Conservation (phyloP, 2,329 filamentous ascomycete species). For the Monilinia vaccinii-corymbosi region DNA sequence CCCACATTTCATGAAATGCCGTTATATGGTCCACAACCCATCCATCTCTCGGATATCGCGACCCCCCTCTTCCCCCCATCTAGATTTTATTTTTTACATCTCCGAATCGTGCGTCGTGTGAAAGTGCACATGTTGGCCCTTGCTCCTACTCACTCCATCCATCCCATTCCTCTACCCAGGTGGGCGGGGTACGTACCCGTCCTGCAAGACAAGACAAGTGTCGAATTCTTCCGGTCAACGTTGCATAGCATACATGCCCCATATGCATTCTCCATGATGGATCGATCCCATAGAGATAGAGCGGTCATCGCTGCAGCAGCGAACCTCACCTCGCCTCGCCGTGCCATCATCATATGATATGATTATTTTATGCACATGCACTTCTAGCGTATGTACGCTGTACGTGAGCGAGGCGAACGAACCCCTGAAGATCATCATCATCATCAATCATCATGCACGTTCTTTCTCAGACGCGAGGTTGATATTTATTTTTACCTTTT, state of each 20-base stretch:
- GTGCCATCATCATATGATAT: no score
- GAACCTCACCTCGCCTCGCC: no score
- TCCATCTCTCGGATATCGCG: not conserved
- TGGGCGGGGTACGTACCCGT: not conserved
- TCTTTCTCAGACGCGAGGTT: no score
- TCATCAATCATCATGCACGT: no score
- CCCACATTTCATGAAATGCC: not conserved
- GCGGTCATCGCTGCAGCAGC: not conserved
- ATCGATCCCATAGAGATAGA: not conserved
- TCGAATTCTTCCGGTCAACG: slow-evolving; percentile 1
- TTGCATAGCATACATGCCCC: not conserved
- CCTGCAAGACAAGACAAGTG: slow-evolving; percentile 1
- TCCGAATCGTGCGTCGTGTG: not conserved
- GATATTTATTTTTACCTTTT: no score
- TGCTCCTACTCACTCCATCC: not conserved
- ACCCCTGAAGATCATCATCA: not conserved
- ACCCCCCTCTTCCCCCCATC: slow-evolving; percentile 1
- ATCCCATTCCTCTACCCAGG: not conserved
- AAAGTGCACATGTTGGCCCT: not conserved
- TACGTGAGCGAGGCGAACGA: no score
- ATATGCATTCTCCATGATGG: no score
- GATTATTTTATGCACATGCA: no score
- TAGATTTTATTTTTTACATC: slow-evolving; percentile 7
- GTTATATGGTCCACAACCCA: not conserved
- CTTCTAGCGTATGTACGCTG: no score